Base-by-base conservation (phyloP, 306 rosid genomes). In the Lotus japonicus region DNA sequence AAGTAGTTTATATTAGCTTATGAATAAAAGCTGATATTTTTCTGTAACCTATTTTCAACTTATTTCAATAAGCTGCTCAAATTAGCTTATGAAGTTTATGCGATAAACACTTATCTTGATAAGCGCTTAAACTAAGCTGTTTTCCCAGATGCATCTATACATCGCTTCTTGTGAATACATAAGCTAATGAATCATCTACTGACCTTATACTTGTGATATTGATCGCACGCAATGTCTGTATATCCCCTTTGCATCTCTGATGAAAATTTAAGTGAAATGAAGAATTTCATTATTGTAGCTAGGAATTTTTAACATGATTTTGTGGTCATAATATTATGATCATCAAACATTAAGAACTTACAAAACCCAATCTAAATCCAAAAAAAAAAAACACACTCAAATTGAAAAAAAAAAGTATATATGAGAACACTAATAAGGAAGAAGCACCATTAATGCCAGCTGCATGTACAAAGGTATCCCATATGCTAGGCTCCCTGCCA, bases 181-280 rank as follows among this genome's bases (percentile, higher is more conserved):
- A 68, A 8, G 11, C 39, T 11, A 62, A 26, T 3, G 2, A 26
- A 26, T 26, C 41, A 17, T 61, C 9, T 11, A 42, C 74, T 6
- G 11, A 78, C 82, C 82, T 78, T 78, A 44, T 78, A 72, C 71
- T 66, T 78, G 67, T 72, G 82, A 58, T 78, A 78, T 52, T 78
- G 79, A 44, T 78, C 71, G 23, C 71, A 33, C 15, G 71, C 75
- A 17, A 58, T 56, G 16, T 72, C 70, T 21, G 60, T 75, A 60
- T 78, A 11, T 50, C 64, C 78, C 1, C 0, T 0, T 31, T 41
- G 28, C 50, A 10, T 4, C 2, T 61, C 45, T 6, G 15, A 78
- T 78, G 78, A 6, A 72, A 57, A 58, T 42, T 60, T 7, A 72
- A 60, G 50, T 13, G 14, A 43, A 70, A 12, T 9, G 35, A 7